Evolutionary conservation across 2,329 filamentous ascomycete species (phyloP), one percentile per base, ranked within the genome.

Genomic region (Lasiodiplodia sp.): DNA sequence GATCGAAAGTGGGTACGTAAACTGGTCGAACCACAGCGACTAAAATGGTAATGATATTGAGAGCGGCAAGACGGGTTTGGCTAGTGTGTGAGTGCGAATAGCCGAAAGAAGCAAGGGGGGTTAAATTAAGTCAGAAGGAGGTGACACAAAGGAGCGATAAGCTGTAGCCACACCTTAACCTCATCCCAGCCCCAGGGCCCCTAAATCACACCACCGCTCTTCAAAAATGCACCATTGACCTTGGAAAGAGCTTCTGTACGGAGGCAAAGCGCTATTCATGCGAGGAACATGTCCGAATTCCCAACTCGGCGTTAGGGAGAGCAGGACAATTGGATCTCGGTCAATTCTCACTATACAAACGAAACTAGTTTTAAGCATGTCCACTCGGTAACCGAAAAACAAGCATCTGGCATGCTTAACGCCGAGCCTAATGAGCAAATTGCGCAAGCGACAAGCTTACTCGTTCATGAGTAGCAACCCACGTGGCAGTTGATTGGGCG

Each of bases 31-130:
- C 7, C 31, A 34, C 31, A 34, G 8, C 8, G 31, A 34, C 31
- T 10, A 7, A 34, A 34, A 7, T 8, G 6, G 31, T 10, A 34
- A 10, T 34, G 7, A 6, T 34, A 47, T 47, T 47, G 4, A 6
- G 44, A 21, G 16, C 14, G 4, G n/a, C 16, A 53, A 28, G 51
- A 16, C 16, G n/a, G 51, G 5, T 14, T 6, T 14, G 23, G 81
- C 3, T 16, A 28, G 52, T 8, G 16, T 55, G 52, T 2, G 14
- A 18, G 52, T 14, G n/a, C 23, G 31, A 28, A 28, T 44, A 44
- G 34, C 10, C 56, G 56, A 23, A 23, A 40, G 40, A 37, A 18
- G 28, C 47, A 37, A 21, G 18, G 18, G 4, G 21, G 12, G 16
- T 28, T 56, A 18, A 31, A 31, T 8, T 18, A n/a, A 2, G 53